These are phyloP conservation scores for Echinosophora koreensis DNA, from an alignment of 306 rosid genomes.

Conservation along the genomic window DNA sequence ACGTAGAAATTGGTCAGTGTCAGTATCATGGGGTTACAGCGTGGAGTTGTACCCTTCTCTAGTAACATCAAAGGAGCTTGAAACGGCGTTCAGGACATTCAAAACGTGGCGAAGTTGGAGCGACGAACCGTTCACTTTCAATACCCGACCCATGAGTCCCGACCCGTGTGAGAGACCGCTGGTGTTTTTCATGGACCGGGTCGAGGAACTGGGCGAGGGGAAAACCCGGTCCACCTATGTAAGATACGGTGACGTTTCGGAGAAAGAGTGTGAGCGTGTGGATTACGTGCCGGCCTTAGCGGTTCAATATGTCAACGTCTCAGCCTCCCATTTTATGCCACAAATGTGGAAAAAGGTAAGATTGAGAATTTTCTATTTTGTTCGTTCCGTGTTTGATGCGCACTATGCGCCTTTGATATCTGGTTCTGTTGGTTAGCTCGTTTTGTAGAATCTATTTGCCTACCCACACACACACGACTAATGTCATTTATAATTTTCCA, in stretches of 20 bases:
- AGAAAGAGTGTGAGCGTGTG: constrained; percentile 4
- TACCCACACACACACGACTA: too few species aligned
- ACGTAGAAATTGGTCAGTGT: constrained; percentile 60
- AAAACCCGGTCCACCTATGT: constrained; percentile 46
- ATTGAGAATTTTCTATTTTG: background rate
- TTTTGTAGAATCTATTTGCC: too few species aligned
- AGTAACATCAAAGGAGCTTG: constrained; percentile 43
- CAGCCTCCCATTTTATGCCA: constrained; percentile 43
- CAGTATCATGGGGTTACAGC: constrained; percentile 66
- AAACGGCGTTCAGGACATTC: constrained; percentile 53
- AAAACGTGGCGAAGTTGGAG: constrained; percentile 48
- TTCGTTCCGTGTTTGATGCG: background rate
- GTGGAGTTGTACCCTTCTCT: constrained; percentile 54
- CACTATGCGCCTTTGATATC: background rate
- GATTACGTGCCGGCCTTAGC: constrained; percentile 35
- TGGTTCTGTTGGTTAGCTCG: too few species aligned
- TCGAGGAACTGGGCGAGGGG: constrained; percentile 27
- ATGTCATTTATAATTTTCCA: background rate
- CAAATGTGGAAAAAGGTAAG: constrained; percentile 60
- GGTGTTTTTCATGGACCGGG: constrained; percentile 47
- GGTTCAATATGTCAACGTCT: constrained; percentile 47
- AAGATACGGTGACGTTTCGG: constrained; percentile 1
- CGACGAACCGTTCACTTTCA: constrained; percentile 54
- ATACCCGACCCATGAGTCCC: constrained; percentile 40
- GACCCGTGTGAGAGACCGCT: constrained; percentile 50